These are phyloP conservation scores for Tylopilus vinaceipallidus DNA, from an alignment of 768 basidiomycete genomes.

Conservation along the genomic window DNA sequence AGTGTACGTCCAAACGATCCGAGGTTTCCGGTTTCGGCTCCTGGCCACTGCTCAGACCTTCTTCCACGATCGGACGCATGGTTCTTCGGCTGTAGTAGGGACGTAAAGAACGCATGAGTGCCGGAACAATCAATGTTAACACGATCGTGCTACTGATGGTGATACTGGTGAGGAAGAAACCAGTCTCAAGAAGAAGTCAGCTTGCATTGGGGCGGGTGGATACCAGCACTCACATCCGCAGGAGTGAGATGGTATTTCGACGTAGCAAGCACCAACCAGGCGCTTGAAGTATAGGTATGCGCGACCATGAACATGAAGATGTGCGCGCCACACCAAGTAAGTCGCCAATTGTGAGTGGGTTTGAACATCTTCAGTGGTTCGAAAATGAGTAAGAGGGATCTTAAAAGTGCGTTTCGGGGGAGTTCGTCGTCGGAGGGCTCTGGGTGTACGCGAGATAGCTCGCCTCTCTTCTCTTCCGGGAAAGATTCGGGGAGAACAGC, in stretches of 20 bases:
- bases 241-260: slow-evolving; percentile 28
- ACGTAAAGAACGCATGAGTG: slow-evolving; percentile 24
- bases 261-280: slow-evolving; percentile 26
- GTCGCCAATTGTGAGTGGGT: slow-evolving; percentile 29
- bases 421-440: neutral
- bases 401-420: neutral
- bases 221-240: slow-evolving; percentile 17
- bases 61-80: neutral
- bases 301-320: slow-evolving; percentile 21
- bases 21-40: slow-evolving; percentile 10
- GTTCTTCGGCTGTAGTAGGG: slow-evolving; percentile 21
- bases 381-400: slow-evolving; percentile 12
- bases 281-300: slow-evolving; percentile 7
- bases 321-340: slow-evolving; percentile 30
- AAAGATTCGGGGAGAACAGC: slow-evolving; percentile 33
- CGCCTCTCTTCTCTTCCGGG: slow-evolving; percentile 21
- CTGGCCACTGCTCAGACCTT: neutral
- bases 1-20: slow-evolving; percentile 31
- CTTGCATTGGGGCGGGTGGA: neutral
- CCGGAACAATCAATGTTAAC: slow-evolving; percentile 21
- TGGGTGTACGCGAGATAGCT: slow-evolving; percentile 6
- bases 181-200: slow-evolving; percentile 21
- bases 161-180: slow-evolving; percentile 21
- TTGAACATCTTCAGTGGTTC: slow-evolving; percentile 24
- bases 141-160: slow-evolving; percentile 17